Conservation (phyloP, 768 basidiomycete species). For the Mrakia hoshinonis region DNA sequence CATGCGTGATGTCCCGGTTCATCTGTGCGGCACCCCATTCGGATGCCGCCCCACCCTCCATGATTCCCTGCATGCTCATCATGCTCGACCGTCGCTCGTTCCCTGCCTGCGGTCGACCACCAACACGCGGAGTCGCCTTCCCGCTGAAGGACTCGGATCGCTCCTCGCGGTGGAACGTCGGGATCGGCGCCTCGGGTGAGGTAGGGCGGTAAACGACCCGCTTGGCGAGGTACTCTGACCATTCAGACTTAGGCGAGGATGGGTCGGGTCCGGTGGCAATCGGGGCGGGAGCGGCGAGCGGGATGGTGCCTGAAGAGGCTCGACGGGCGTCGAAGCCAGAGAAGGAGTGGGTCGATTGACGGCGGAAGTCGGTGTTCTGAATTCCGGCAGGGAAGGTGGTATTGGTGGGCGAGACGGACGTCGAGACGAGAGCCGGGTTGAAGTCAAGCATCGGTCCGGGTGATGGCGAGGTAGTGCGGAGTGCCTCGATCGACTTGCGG, state of each 20-base stretch:
- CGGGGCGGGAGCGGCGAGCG: background rate
- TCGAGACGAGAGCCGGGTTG: background rate
- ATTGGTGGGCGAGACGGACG: constrained; percentile 9
- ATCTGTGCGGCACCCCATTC: too few species aligned
- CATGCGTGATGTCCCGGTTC: background rate
- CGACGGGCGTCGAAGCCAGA: constrained; percentile 58
- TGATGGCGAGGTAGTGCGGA: constrained; percentile 44
- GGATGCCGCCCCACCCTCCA: background rate
- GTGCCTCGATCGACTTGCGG: constrained; percentile 53
- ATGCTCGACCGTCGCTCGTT: background rate
- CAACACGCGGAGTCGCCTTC: background rate
- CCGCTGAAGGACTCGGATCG: background rate
- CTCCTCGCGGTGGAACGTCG: background rate
- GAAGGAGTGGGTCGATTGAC: constrained; percentile 30
- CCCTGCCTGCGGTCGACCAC: background rate
- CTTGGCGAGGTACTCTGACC: constrained; percentile 78
- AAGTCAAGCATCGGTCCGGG: constrained; percentile 32
- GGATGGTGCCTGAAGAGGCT: constrained; percentile 54
- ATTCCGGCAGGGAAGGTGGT: constrained; percentile 29
- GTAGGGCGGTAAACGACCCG: constrained; percentile 69
- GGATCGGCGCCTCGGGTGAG: background rate
- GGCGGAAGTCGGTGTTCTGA: background rate
- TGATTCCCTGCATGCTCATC: background rate
- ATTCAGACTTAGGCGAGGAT: constrained; percentile 50
- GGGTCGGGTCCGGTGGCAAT: background rate